Evolutionary conservation across 164 flowering plant genomes (phyloP).

Genomic region (Liriodendron chinense): DNA sequence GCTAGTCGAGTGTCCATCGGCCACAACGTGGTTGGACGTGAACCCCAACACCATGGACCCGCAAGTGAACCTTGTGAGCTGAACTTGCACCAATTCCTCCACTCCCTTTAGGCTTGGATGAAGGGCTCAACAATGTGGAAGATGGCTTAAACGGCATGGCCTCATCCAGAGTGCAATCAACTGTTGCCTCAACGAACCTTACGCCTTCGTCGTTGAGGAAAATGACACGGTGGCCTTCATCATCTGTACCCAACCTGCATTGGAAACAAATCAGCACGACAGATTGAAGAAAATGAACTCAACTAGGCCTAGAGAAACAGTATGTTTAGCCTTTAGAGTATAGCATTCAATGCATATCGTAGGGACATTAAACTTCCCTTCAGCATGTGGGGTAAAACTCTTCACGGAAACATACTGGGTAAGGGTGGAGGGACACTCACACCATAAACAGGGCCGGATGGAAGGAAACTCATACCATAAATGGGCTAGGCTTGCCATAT

Average conservation of each 20-base stretch:
- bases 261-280: no score
- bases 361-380: no score
- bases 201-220: constrained; percentile 14
- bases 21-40: constrained; percentile 29
- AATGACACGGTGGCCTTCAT: neutral
- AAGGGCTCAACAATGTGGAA: constrained; percentile 11
- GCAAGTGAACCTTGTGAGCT: constrained; percentile 36
- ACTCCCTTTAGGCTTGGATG: constrained; percentile 25
- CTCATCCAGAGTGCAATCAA: constrained; percentile 11
- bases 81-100: constrained; percentile 29
- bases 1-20: constrained; percentile 33
- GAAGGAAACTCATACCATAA: no score
- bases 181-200: constrained; percentile 13
- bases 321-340: no score
- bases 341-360: no score
- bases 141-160: constrained; percentile 8
- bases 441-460: no score
- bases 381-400: no score
- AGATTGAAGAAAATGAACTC: no score
- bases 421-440: no score
- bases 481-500: no score
- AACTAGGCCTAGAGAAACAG: no score
- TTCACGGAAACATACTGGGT: no score
- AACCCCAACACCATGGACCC: constrained; percentile 30
- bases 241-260: constrained; percentile 7